phyloP scores from a whole-genome alignment of 495 filamentous ascomycete genomes.

The Trichoderma asperelloides region DNA sequence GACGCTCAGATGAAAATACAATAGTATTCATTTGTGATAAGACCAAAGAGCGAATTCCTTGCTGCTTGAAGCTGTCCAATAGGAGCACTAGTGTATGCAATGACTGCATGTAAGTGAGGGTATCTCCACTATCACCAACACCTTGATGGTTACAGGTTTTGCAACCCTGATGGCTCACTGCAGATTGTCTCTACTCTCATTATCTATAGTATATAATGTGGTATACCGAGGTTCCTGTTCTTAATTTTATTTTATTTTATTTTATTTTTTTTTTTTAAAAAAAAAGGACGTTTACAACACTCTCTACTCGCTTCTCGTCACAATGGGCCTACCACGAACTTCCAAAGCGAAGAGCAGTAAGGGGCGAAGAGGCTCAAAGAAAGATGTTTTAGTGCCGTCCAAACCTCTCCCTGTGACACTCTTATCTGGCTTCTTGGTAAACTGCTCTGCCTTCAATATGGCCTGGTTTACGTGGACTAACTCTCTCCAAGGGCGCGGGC shows the following conservation, averaged over 20 bases:
- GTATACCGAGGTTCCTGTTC: not conserved
- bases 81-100: not conserved
- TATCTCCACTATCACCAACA: not conserved
- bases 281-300: too few species aligned
- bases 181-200: not conserved
- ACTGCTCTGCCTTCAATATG: not conserved
- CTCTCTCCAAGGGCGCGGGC: slow-evolving; percentile 36
- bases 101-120: not conserved
- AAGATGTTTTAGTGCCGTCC: not conserved
- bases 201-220: not conserved
- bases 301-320: not conserved
- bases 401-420: slow-evolving; percentile 7
- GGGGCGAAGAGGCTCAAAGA: not conserved
- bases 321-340: not conserved
- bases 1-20: not conserved
- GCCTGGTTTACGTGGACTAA: not conserved
- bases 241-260: not conserved
- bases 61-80: not conserved
- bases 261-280: not conserved
- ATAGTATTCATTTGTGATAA: not conserved
- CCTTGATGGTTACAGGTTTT: not conserved
- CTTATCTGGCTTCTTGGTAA: slow-evolving; percentile 8
- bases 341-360: not conserved
- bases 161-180: not conserved
- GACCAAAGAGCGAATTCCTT: not conserved